Conservation (phyloP, 2,329 filamentous ascomycete genomes). For the Penicillium paneum region DNA sequence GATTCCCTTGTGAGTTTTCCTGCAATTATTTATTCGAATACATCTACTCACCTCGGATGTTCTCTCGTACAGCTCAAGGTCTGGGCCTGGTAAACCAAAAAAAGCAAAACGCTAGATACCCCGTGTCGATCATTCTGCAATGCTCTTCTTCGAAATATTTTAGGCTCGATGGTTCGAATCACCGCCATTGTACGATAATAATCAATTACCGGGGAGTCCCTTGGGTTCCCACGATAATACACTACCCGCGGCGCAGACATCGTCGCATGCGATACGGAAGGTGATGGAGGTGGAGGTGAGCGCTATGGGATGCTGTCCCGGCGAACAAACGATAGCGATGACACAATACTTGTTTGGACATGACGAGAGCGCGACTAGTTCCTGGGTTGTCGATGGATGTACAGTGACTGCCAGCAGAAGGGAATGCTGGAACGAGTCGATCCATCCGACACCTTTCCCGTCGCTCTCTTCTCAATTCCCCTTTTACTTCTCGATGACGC, state of each 20-base stretch:
- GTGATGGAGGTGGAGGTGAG: constrained; percentile 21
- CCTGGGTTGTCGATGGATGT: constrained; percentile 12
- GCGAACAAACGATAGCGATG: constrained; percentile 29
- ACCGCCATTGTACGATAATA: constrained; percentile 48
- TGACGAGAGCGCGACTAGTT: constrained; percentile 19
- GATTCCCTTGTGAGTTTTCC: constrained; percentile 81
- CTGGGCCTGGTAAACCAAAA: constrained; percentile 67
- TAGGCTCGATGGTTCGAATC: constrained; percentile 33
- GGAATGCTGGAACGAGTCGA: constrained; percentile 3
- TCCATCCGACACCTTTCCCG: constrained; percentile 5
- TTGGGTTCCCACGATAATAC: constrained; percentile 30
- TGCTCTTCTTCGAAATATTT: constrained; percentile 37
- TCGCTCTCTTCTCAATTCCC: constrained; percentile 12
- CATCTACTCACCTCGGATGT: constrained; percentile 7
- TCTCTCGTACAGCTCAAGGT: constrained; percentile 66
- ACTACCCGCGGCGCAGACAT: constrained; percentile 24
- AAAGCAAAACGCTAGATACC: constrained; percentile 35
- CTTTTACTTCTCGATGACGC: constrained; percentile 21
- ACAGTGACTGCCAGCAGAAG: constrained; percentile 8
- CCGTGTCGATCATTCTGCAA: constrained; percentile 36
- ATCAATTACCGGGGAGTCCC: constrained; percentile 32
- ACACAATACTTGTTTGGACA: constrained; percentile 22
- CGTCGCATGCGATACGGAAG: constrained; percentile 24
- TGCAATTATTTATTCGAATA: background rate
- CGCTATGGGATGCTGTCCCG: constrained; percentile 14